Conservation (phyloP, 371 early-diverging fungal species). For the Circinella minor region DNA sequence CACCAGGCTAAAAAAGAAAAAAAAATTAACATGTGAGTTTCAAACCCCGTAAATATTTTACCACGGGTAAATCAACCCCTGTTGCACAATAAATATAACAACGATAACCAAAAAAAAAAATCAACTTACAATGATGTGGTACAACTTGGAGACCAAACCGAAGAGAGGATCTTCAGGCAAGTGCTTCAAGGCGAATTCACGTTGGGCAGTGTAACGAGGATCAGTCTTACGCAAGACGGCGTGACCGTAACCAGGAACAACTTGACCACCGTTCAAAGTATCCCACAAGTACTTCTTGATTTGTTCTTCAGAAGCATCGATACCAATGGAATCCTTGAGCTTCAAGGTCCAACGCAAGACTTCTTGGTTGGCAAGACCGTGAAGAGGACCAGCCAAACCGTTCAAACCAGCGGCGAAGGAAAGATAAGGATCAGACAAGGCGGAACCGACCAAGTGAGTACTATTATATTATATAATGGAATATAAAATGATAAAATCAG, state of each 20-base stretch:
- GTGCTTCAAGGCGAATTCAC: conserved; percentile 98
- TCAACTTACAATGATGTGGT: conserved; percentile 83
- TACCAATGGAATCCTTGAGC: conserved; percentile 88
- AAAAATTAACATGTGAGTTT: conserved; percentile 1
- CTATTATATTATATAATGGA: conserved; percentile 28
- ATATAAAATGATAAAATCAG: neutral
- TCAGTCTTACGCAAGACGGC: conserved; percentile 97
- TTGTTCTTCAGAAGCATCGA: conserved; percentile 87
- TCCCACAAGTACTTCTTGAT: conserved; percentile 97
- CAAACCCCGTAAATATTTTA: neutral
- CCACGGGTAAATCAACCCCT: neutral
- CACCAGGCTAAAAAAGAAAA: conserved; percentile 69
- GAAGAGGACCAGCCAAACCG: conserved; percentile 98
- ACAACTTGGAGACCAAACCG: conserved; percentile 94
- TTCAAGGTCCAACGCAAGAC: conserved; percentile 97
- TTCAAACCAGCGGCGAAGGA: conserved; percentile 97
- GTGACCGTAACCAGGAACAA: conserved; percentile 98
- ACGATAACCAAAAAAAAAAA: conserved; percentile 11
- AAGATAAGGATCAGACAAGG: conserved; percentile 98
- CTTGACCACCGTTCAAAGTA: conserved; percentile 94
- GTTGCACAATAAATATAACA: neutral
- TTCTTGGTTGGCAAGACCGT: conserved; percentile 99
- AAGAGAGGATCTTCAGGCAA: conserved; percentile 96
- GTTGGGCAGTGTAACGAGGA: conserved; percentile 98
- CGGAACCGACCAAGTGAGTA: conserved; percentile 95